phyloP scores from a whole-genome alignment of 805 yeast genomes.

The Hanseniaspora clermontiae region DNA sequence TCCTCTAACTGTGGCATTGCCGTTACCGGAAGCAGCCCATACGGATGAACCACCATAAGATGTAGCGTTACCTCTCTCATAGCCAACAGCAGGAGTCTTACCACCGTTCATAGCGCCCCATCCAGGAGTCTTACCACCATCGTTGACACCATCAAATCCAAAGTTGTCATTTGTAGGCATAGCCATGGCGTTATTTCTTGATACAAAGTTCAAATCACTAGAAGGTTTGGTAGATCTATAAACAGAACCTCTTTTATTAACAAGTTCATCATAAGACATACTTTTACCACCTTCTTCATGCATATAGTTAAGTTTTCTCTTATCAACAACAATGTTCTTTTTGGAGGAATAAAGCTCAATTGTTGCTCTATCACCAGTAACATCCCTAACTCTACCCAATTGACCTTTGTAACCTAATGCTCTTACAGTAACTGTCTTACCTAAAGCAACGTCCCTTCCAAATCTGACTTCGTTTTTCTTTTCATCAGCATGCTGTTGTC shows the following conservation, averaged over 20 bases:
- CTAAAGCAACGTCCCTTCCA: slow-evolving; percentile 72
- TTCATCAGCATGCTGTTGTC: slow-evolving; percentile 5
- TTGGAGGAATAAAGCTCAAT: slow-evolving; percentile 88
- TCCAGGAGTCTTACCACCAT: slow-evolving; percentile 37
- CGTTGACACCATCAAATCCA: background rate
- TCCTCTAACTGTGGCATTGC: slow-evolving; percentile 29
- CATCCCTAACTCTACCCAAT: slow-evolving; percentile 84
- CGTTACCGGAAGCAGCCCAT: slow-evolving; percentile 34
- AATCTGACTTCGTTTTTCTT: slow-evolving; percentile 34
- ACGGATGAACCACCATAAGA: slow-evolving; percentile 24
- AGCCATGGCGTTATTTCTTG: slow-evolving; percentile 9
- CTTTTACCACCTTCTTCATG: slow-evolving; percentile 52
- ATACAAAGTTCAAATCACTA: slow-evolving; percentile 11
- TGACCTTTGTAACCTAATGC: slow-evolving; percentile 91
- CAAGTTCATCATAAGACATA: slow-evolving; percentile 66
- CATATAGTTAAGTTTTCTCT: slow-evolving; percentile 61
- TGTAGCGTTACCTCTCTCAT: slow-evolving; percentile 17
- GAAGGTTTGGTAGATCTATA: slow-evolving; percentile 18
- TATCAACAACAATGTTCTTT: slow-evolving; percentile 74
- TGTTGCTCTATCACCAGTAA: slow-evolving; percentile 82
- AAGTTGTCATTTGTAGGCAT: slow-evolving; percentile 16
- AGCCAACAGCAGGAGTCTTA: slow-evolving; percentile 25
- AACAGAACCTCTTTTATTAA: slow-evolving; percentile 38
- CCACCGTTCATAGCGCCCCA: slow-evolving; percentile 30
- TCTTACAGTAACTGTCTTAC: slow-evolving; percentile 74